Conservation (phyloP, 2,329 filamentous ascomycete genomes). For the Ceratocystis albifundus region DNA sequence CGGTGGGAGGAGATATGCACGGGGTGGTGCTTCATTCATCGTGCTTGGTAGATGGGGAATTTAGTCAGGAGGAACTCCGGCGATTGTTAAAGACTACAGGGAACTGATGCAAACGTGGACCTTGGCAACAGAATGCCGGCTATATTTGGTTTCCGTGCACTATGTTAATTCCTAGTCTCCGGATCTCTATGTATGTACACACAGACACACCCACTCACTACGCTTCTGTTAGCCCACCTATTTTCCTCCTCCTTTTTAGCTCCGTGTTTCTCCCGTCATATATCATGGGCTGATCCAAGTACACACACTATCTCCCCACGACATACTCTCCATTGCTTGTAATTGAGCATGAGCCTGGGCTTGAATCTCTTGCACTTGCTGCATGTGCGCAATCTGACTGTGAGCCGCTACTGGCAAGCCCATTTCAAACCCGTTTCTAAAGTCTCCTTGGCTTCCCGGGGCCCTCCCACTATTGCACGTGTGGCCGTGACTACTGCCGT, state of each 20-base stretch:
- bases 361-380: constrained; percentile 16
- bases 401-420: constrained; percentile 13
- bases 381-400: constrained; percentile 16
- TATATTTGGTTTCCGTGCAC: neutral
- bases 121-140: neutral
- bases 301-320: constrained; percentile 5
- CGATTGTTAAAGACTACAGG: constrained; percentile 16
- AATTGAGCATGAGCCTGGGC: neutral
- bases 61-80: constrained; percentile 16
- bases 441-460: neutral
- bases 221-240: neutral
- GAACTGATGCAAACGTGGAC: neutral
- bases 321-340: neutral
- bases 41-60: constrained; percentile 21
- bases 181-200: neutral
- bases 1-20: constrained; percentile 2
- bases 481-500: neutral
- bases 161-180: neutral
- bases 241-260: neutral
- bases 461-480: neutral
- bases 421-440: constrained; percentile 4
- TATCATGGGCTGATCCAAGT: constrained; percentile 14
- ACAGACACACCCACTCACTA: neutral
- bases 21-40: constrained; percentile 24
- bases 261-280: neutral